Base-by-base conservation (phyloP, 257 asterid species). In the Vinca minor region DNA sequence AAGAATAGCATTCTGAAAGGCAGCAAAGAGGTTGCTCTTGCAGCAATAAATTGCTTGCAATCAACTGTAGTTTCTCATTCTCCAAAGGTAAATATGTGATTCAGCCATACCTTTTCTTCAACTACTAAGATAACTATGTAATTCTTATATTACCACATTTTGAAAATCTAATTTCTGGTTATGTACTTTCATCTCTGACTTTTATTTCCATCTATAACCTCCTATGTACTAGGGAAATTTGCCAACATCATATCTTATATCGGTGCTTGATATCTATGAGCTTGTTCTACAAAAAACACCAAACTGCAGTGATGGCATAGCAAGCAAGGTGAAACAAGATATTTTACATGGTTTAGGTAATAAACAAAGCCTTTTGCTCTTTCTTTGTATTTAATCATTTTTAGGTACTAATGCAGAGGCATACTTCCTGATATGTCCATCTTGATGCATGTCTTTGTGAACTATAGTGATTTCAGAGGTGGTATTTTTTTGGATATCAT, bases 271-370 rank as follows among this genome's bases (percentile, higher is more conserved):
- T 77, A 84, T 85, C 70, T 92, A 85, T 75, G 97, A 82, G 77
- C 79, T 76, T 74, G 96, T 84, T 77, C 85, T 92, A 50, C 88
- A 74, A 79, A 79, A 84, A 73, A 80, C 91, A 57, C 76, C 80
- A 4, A 68, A 70, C 76, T 77, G 74, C 76, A 76, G 71, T 54
- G 89, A 79, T 65, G 83, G 78, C 59, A 73, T 78, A 65, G 64
- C 83, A 50, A 83, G 82, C 83, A 92, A 87, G 83, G 93, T 89
- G 94, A 89, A 87, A 86, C 98, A 92, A 82, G 98, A 92, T 82
- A 92, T 92, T 58, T 76, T 92, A 71, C 94, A 76, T 62, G 83
- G 95, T 71, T 96, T 92, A 73, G 98, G 98, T 92, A 92, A 73
- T 72, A 59, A 57, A 57, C 63, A 76, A 50, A 66, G 18, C 65